phyloP scores from a whole-genome alignment of 2,329 filamentous ascomycete genomes.

The Drechslerella coelobrocha region DNA sequence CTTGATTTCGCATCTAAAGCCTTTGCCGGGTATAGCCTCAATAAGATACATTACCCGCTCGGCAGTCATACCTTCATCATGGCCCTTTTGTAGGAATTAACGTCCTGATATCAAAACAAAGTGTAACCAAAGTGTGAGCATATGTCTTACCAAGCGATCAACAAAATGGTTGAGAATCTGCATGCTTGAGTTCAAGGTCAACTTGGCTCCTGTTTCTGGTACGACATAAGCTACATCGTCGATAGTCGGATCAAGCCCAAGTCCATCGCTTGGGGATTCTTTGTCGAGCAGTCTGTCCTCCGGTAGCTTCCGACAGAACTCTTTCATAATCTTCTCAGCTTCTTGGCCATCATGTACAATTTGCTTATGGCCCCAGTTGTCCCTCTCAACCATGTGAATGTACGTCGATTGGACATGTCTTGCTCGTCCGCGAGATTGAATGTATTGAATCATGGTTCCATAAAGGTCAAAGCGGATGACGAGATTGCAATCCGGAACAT shows the following conservation, averaged over 20 bases:
- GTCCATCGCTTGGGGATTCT: slow-evolving; percentile 16
- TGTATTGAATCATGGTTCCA: slow-evolving; percentile 88
- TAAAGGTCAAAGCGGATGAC: slow-evolving; percentile 83
- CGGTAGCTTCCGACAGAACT: slow-evolving; percentile 77
- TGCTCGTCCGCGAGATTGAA: slow-evolving; percentile 89
- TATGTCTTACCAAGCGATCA: slow-evolving; percentile 65
- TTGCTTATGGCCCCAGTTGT: slow-evolving; percentile 68
- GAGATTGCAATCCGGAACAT: slow-evolving; percentile 70
- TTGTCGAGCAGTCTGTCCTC: slow-evolving; percentile 71
- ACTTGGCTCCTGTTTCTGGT: slow-evolving; percentile 72
- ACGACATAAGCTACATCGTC: slow-evolving; percentile 64
- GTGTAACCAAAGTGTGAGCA: not conserved
- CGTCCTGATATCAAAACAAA: no score
- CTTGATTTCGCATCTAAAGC: slow-evolving; percentile 78
- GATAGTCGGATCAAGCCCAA: slow-evolving; percentile 17
- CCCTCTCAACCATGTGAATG: slow-evolving; percentile 79
- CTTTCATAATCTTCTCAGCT: slow-evolving; percentile 70
- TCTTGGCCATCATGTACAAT: slow-evolving; percentile 67
- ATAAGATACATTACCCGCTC: slow-evolving; percentile 35
- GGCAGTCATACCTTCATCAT: slow-evolving; percentile 25
- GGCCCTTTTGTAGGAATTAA: slow-evolving; percentile 12
- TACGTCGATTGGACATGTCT: slow-evolving; percentile 78
- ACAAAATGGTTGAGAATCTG: slow-evolving; percentile 76
- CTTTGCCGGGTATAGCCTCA: slow-evolving; percentile 53
- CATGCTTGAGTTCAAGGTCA: slow-evolving; percentile 69